Conservation (phyloP, 2,329 filamentous ascomycete species). For the Cryphonectria carpinicola region DNA sequence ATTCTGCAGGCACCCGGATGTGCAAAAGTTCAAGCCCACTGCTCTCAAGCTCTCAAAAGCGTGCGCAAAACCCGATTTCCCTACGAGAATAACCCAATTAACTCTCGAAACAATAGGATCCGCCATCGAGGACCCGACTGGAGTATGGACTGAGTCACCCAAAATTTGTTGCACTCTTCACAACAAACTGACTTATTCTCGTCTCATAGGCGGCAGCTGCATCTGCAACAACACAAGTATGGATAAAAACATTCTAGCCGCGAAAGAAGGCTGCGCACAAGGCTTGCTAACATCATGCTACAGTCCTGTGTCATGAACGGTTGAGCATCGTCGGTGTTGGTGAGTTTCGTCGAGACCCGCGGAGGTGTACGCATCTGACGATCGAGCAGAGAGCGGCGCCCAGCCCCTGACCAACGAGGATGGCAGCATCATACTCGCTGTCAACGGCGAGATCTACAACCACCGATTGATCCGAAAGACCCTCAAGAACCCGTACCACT, state of each 20-base stretch:
- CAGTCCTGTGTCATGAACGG: slow-evolving; percentile 95
- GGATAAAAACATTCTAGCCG: slow-evolving; percentile 35
- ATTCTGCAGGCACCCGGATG: slow-evolving; percentile 76
- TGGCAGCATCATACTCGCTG: slow-evolving; percentile 83
- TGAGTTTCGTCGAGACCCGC: slow-evolving; percentile 49
- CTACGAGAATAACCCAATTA: slow-evolving; percentile 38
- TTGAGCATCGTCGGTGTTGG: slow-evolving; percentile 96
- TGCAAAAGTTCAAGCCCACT: slow-evolving; percentile 93
- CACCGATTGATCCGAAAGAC: slow-evolving; percentile 91
- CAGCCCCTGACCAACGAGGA: slow-evolving; percentile 95
- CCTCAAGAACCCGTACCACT: slow-evolving; percentile 83
- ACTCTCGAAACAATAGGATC: slow-evolving; percentile 62
- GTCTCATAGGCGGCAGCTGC: slow-evolving; percentile 75
- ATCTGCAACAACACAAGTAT: slow-evolving; percentile 89
- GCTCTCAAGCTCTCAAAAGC: slow-evolving; percentile 92
- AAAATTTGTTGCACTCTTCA: slow-evolving; percentile 30
- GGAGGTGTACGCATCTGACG: slow-evolving; percentile 32
- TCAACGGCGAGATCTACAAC: slow-evolving; percentile 99
- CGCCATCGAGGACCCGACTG: slow-evolving; percentile 98
- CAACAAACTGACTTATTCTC: slow-evolving; percentile 23
- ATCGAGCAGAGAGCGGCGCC: slow-evolving; percentile 78
- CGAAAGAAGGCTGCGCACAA: slow-evolving; percentile 15
- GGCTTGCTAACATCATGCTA: slow-evolving; percentile 37
- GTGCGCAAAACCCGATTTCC: slow-evolving; percentile 57
- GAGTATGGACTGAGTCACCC: slow-evolving; percentile 68